Base-by-base conservation (phyloP, 495 filamentous ascomycete species). In the Talaromyces ruber region DNA sequence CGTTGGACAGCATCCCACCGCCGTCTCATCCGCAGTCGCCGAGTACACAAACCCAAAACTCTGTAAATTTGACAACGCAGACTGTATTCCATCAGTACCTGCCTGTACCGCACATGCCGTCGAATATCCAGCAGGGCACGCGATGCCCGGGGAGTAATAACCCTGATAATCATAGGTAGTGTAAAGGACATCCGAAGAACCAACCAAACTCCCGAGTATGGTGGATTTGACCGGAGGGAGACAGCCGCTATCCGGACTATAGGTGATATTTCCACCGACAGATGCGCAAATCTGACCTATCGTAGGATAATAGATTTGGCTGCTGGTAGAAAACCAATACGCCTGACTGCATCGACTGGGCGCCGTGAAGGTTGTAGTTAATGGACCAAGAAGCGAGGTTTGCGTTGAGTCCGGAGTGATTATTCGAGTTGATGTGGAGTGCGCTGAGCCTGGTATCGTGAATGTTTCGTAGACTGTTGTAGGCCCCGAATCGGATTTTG, bases 21-120 rank as follows among this genome's bases (percentile, higher is more conserved):
- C 54, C 54, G 54, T 57, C 54, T 57, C 54, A 8, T 30, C 28
- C n/a, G 54, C 54, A 34, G 29, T 57, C 16, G 54, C 54, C 11
- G 54, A 5, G 4, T 34, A 57, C 26, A 57, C 29, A 34, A 57
- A 57, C 11, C 21, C 54, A 22, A 57, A 57, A 34, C 54, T 57
- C 29, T 57, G 54, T n/a, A 16, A 57, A 9, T 21, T 34, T 6
- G 54, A 57, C 14, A 57, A 30, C 21, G 28, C 26, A 2, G 54
- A 57, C 28, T 30, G 26, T 16, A 34, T 57, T 6, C 54, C 54
- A 34, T 57, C 29, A 18, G 54, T 5, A 0, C 54, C 54, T 24
- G 54, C 54, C 14, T 34, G 54, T 7, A 29, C 54, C 18, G 54
- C 54, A 34, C 54, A 57, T 6, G 54, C 54, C 14, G 54, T 30